Percentiles rank a stretch among this genome's conserved stretches.
These are phyloP conservation scores for Fagopyrum tataricum DNA, from an alignment of 148 eudicot genomes.

Conservation along the genomic window DNA sequence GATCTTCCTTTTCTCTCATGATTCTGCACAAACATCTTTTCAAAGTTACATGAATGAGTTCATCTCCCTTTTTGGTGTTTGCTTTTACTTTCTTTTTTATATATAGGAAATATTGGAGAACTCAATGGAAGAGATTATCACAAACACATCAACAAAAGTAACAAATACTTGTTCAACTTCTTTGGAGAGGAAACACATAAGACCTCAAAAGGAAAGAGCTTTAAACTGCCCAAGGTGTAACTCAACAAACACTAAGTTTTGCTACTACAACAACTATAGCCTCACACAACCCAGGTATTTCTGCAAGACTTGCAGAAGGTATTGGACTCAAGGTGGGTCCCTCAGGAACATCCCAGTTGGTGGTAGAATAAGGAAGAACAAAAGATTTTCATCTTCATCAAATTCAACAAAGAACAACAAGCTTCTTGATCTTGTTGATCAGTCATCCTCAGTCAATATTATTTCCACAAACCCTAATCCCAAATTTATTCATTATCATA, in stretches of 20 bases:
- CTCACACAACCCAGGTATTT: constrained; percentile 38
- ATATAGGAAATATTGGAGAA: constrained; percentile 20
- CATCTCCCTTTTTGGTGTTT: constrained; percentile 11
- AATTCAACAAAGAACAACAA: constrained; percentile 13
- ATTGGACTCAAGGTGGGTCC: constrained; percentile 44
- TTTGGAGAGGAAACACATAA: constrained; percentile 21
- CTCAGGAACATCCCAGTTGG: constrained; percentile 36
- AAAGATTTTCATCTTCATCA: constrained; percentile 18
- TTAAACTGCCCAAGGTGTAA: constrained; percentile 38
- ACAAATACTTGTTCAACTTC: background rate
- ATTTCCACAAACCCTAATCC: constrained; percentile 22
- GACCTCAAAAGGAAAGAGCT: constrained; percentile 37
- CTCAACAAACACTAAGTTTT: constrained; percentile 36
- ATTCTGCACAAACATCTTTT: background rate
- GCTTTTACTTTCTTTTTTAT: background rate
- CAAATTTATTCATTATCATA: constrained; percentile 14
- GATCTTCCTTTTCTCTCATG: constrained; percentile 3
- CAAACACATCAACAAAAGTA: background rate
- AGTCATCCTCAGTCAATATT: background rate
- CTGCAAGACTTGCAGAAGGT: constrained; percentile 38
- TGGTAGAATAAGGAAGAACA: constrained; percentile 35
- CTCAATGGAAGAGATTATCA: constrained; percentile 17
- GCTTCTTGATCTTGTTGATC: constrained; percentile 14
- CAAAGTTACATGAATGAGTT: background rate
- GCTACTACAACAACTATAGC: constrained; percentile 45